phyloP scores from a whole-genome alignment of 164 flowering plant species.

The Echeveria elegans region DNA sequence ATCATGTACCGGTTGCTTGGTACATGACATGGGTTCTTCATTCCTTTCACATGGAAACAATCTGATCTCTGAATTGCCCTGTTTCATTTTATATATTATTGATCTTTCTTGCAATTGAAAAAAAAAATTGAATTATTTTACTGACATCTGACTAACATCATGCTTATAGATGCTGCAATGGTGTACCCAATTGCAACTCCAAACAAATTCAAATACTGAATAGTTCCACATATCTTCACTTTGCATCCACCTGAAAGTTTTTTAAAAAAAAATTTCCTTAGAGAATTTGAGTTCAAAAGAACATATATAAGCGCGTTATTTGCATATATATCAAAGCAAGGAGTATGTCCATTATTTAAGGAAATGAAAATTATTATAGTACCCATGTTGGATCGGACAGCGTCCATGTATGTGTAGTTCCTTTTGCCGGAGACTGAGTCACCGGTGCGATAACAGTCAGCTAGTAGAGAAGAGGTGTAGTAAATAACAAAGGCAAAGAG shows the following conservation, averaged over 20 bases:
- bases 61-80: conserved; percentile 56
- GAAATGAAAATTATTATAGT: too few relatives aligned
- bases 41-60: conserved; percentile 42
- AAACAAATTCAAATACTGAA: conserved; percentile 36
- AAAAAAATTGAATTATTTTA: background rate
- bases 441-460: conserved; percentile 47
- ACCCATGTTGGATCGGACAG: conserved; percentile 50
- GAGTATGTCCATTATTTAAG: too few relatives aligned
- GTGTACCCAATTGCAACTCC: conserved; percentile 50
- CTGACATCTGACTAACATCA: conserved; percentile 29
- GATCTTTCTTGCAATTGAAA: too few relatives aligned
- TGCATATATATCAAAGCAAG: too few relatives aligned
- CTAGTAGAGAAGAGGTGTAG: conserved; percentile 40
- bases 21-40: conserved; percentile 28
- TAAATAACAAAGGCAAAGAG: conserved; percentile 40
- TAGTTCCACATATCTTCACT: conserved; percentile 32
- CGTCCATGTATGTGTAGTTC: conserved; percentile 54
- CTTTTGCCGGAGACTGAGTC: conserved; percentile 44
- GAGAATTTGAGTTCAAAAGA: background rate
- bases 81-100: background rate
- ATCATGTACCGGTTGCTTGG: conserved; percentile 46
- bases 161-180: conserved; percentile 48
- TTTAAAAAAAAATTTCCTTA: background rate
- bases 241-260: conserved; percentile 34
- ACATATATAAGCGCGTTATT: too few relatives aligned